phyloP scores from a whole-genome alignment of 208 protist species.

The Crithidia mellificae region DNA sequence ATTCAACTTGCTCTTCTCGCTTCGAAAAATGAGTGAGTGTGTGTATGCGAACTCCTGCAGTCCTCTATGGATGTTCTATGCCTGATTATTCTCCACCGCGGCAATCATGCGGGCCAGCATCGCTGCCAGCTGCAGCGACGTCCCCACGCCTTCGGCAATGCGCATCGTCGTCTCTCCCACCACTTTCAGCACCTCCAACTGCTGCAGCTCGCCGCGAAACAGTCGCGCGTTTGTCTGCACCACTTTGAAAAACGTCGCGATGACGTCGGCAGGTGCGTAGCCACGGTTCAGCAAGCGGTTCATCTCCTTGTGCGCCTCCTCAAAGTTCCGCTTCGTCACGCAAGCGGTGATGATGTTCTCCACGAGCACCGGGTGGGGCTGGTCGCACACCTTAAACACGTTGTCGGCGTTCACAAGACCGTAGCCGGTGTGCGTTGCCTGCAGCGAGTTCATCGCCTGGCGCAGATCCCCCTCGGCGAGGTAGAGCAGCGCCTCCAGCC shows the following conservation, averaged over 20 bases:
- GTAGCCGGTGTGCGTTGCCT: constrained; percentile 97
- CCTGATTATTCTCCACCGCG: constrained; percentile 28
- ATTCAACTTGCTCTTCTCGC: background rate
- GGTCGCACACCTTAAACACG: constrained; percentile 99
- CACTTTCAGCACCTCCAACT: constrained; percentile 76
- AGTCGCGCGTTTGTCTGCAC: constrained; percentile 51
- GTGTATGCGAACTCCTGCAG: background rate
- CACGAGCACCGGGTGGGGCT: constrained; percentile 96
- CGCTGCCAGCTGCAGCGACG: constrained; percentile 80
- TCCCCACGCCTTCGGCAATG: constrained; percentile 84
- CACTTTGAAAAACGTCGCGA: constrained; percentile 96
- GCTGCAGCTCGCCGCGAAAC: constrained; percentile 75
- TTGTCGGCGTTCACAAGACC: constrained; percentile 96
- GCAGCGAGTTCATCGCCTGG: constrained; percentile 98
- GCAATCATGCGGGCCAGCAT: constrained; percentile 81
- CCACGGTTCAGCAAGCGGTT: constrained; percentile 83
- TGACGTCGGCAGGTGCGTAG: constrained; percentile 96
- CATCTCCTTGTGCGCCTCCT: constrained; percentile 80
- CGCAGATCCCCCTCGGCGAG: constrained; percentile 97
- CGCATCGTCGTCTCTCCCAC: constrained; percentile 89
- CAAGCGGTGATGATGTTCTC: constrained; percentile 91
- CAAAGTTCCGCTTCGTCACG: constrained; percentile 72
- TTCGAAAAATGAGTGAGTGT: background rate
- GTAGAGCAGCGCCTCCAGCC: constrained; percentile 97
- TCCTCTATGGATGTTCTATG: constrained; percentile 8